phyloP scores from a whole-genome alignment of 108 stramenopile genomes.

The Poteriospumella lacustris region DNA sequence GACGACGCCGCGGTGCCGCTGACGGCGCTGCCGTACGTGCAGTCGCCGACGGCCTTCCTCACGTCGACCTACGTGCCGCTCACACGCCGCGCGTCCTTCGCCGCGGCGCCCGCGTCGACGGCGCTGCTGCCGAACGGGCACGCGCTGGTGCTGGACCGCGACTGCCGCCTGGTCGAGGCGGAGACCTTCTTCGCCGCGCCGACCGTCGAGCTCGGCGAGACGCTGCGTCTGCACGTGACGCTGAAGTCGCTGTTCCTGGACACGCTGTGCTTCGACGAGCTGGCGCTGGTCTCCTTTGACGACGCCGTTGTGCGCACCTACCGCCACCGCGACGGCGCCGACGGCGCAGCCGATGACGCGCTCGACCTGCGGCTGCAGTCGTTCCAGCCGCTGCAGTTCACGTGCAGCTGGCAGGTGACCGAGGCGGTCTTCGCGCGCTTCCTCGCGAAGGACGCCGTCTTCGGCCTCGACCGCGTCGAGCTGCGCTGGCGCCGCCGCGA shows the following conservation, averaged over 20 bases:
- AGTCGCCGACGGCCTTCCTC: neutral
- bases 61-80: neutral
- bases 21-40: neutral
- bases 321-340: neutral
- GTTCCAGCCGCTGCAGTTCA: neutral
- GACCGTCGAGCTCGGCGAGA: constrained; percentile 10
- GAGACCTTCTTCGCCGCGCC: neutral
- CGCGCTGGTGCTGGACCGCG: neutral
- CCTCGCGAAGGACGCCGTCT: neutral
- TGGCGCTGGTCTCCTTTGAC: neutral
- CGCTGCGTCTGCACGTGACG: neutral
- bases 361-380: neutral
- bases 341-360: neutral
- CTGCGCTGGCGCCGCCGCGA: neutral
- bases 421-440: neutral
- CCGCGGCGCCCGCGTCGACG: too few species aligned
- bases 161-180: neutral
- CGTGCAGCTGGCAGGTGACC: neutral
- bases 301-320: neutral
- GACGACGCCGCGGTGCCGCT: neutral
- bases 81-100: too few species aligned
- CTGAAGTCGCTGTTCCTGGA: neutral
- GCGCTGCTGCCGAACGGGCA: neutral
- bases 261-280: neutral
- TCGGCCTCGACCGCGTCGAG: neutral